Evolutionary conservation across 306 rosid species (phyloP), one percentile per base, ranked within the genome.

Genomic region (Prunus mongolica): DNA sequence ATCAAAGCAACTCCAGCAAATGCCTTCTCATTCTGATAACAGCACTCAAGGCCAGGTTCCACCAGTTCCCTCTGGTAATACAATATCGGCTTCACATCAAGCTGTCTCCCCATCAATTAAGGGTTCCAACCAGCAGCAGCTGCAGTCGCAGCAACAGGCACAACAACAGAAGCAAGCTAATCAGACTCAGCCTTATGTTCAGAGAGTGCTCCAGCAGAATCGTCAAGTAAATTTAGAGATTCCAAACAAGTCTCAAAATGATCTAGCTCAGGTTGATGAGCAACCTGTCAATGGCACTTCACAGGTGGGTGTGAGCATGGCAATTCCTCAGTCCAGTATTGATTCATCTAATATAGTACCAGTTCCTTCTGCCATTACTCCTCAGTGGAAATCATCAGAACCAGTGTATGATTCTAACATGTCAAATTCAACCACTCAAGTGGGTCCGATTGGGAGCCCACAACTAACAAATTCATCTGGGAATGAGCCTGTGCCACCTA

Each of bases 311-410:
- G 65, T 84, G 27, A 76, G 86, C 75, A 71, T 78, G 77, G 86
- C 82, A 69, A 76, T 79, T 84, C 82, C 91, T 83, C 88, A 78
- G 76, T 85, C 87, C 47, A 79, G 87, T 76, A 64, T 70, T 74
- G 92, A 90, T 85, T 80, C 89, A 20, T 67, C 87, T 27, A 80
- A 75, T 83, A 77, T 65, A 49, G 85, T 68, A 58, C 76, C 92
- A 11, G 88, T 69, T 79, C 74, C 84, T 76, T 84, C 92, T 79
- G 52, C 82, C 27, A 80, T 64, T 6, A 38, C 44, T 54, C 80
- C 91, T 77, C 95, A 86, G 84, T 84, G 88, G 93, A 90, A 90
- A 81, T 82, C 91, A 45, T 88, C 97, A 20, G 99, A 92, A 73
- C 66, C 81, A 24, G 79, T 74, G 16, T 82, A 76, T 80, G 95